Percentiles rank a stretch among this genome's conserved stretches.
Conservation (phyloP, 1,139 yeast species). For the Scheffersomyces quercinus region DNA sequence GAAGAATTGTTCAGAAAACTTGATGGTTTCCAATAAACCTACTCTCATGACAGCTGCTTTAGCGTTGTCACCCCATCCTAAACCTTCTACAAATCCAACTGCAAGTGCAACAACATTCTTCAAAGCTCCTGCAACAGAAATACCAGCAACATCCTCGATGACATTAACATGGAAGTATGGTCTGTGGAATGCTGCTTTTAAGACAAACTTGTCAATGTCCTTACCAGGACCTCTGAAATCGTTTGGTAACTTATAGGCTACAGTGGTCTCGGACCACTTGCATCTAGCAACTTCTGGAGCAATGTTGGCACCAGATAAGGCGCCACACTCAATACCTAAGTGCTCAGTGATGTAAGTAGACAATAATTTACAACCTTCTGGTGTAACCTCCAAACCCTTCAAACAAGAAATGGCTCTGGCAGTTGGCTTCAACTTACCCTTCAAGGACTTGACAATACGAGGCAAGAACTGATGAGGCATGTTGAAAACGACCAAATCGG, state of each 20-base stretch:
- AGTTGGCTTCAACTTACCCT: constrained; percentile 38
- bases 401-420: constrained; percentile 50
- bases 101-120: constrained; percentile 51
- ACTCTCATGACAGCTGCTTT: constrained; percentile 52
- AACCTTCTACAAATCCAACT: constrained; percentile 51
- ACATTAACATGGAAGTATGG: constrained; percentile 51
- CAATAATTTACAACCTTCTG: constrained; percentile 46
- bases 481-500: constrained; percentile 48
- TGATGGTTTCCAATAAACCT: constrained; percentile 45
- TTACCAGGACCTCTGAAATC: constrained; percentile 44
- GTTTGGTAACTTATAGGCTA: constrained; percentile 42
- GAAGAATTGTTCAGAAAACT: constrained; percentile 42
- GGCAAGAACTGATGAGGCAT: constrained; percentile 52
- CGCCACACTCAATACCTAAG: constrained; percentile 48
- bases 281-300: constrained; percentile 51
- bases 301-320: constrained; percentile 50
- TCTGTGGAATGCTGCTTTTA: constrained; percentile 49
- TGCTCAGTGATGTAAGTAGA: constrained; percentile 44
- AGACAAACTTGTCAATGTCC: constrained; percentile 42
- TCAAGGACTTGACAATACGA: constrained; percentile 36
- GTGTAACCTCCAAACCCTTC: constrained; percentile 49
- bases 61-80: constrained; percentile 55
- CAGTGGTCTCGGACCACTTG: constrained; percentile 53
- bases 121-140: constrained; percentile 52
- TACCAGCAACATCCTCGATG: constrained; percentile 50